A percentile compares a stretch with the other conserved stretches of the same genome.
Evolutionary conservation across 257 asterid genomes (phyloP).

Genomic region (Penstemon davidsonii): DNA sequence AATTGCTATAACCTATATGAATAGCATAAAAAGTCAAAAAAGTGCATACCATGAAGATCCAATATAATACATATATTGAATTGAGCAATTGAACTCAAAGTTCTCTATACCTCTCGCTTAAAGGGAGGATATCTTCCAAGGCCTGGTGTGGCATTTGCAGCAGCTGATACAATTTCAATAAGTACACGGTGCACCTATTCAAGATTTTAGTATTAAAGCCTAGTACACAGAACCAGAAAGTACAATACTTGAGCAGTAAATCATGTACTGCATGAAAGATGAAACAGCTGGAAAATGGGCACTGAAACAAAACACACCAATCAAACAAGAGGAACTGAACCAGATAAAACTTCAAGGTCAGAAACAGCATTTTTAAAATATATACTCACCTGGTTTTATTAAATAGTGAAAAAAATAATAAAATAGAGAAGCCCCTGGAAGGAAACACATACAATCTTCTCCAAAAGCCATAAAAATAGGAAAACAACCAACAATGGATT

Average conservation of each 20-base stretch:
- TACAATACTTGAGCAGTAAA: neutral
- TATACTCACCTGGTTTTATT: neutral
- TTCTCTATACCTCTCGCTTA: conserved; percentile 77
- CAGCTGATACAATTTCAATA: conserved; percentile 69
- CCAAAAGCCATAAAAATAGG: neutral
- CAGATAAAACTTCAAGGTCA: neutral
- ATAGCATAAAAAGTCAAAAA: conserved; percentile 18
- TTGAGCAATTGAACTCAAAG: conserved; percentile 2
- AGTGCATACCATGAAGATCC: conserved; percentile 14
- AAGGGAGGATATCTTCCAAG: conserved; percentile 99
- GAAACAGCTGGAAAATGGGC: neutral
- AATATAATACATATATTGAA: conserved; percentile 4
- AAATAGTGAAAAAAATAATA: neutral
- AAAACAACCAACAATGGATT: conserved; percentile 14
- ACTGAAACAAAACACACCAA: neutral
- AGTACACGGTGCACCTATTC: conserved; percentile 85
- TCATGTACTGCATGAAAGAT: conserved; percentile 8
- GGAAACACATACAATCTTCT: neutral
- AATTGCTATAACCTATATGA: conserved; percentile 69
- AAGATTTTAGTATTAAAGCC: conserved; percentile 20
- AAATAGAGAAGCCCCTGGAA: conserved; percentile 9
- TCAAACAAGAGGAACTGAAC: neutral
- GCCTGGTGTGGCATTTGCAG: conserved; percentile 98
- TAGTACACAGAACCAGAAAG: conserved; percentile 13
- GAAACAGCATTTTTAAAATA: neutral